Conservation (phyloP, 192 early-diverging fungal species). For the Umbelopsis sp. region DNA sequence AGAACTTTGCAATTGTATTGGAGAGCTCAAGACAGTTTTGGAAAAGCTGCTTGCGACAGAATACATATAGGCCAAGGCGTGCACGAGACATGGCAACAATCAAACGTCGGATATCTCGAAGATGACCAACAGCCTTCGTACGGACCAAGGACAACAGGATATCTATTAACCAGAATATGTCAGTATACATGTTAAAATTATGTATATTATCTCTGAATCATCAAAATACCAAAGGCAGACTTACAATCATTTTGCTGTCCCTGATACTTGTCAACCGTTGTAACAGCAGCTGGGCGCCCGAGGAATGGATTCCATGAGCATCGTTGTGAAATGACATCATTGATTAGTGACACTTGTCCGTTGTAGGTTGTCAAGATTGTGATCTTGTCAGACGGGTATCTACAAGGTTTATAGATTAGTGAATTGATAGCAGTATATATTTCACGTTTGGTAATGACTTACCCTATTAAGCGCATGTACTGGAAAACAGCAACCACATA, state of each 20-base stretch:
- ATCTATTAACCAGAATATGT: constrained; percentile 41
- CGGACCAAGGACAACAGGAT: constrained; percentile 93
- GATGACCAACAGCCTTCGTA: constrained; percentile 84
- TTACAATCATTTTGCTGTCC: constrained; percentile 93
- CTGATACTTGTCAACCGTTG: constrained; percentile 98
- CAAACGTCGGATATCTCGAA: constrained; percentile 90
- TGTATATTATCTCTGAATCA: background rate
- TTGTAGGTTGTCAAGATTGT: constrained; percentile 97
- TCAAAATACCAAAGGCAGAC: too few species aligned
- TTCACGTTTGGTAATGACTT: background rate
- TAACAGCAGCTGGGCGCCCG: constrained; percentile 72
- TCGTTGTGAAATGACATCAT: constrained; percentile 83
- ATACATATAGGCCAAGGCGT: constrained; percentile 92
- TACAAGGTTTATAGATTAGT: constrained; percentile 23
- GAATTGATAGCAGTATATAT: background rate
- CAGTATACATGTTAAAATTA: background rate
- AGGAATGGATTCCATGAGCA: constrained; percentile 90
- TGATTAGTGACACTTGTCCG: constrained; percentile 91
- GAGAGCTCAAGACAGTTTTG: constrained; percentile 82
- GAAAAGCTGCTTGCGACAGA: constrained; percentile 77
- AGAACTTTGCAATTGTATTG: constrained; percentile 62
- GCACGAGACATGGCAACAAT: constrained; percentile 95
- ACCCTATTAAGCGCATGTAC: constrained; percentile 94
- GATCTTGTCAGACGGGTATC: constrained; percentile 87
- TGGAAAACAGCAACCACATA: constrained; percentile 94